phyloP scores from a whole-genome alignment of 768 basidiomycete genomes.

The Daedaleopsis sinensis region DNA sequence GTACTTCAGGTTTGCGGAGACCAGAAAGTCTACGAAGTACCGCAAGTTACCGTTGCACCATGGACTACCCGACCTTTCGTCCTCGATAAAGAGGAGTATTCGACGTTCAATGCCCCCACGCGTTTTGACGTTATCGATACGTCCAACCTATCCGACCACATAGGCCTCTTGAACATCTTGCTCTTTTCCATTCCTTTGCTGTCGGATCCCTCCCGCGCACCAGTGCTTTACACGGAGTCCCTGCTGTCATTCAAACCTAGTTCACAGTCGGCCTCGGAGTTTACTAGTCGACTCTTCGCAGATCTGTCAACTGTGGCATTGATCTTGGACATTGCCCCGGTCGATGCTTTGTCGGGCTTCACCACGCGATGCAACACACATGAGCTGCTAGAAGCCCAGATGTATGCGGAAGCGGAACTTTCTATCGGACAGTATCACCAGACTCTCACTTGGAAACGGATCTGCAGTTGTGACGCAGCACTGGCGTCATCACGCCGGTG shows the following conservation, averaged over 20 bases:
- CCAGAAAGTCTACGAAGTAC: slow-evolving; percentile 17
- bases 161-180: slow-evolving; percentile 35
- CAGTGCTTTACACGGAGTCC: slow-evolving; percentile 45
- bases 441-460: too few species aligned
- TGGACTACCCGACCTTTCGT: slow-evolving; percentile 39
- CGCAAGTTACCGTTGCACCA: slow-evolving; percentile 18
- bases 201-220: slow-evolving; percentile 17
- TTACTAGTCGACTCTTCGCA: slow-evolving; percentile 24
- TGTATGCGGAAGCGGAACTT: too few species aligned
- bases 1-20: slow-evolving; percentile 41
- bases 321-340: slow-evolving; percentile 44
- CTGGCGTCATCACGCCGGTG: too few species aligned
- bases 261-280: slow-evolving; percentile 30
- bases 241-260: slow-evolving; percentile 34
- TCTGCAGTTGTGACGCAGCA: too few species aligned
- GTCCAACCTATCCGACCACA: slow-evolving; percentile 51
- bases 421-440: too few species aligned
- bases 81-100: slow-evolving; percentile 39
- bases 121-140: slow-evolving; percentile 50
- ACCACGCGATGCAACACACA: slow-evolving; percentile 40
- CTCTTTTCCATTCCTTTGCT: slow-evolving; percentile 39
- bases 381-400: slow-evolving; percentile 28
- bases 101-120: slow-evolving; percentile 30
- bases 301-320: slow-evolving; percentile 42
- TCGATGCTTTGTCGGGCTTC: slow-evolving; percentile 41